Evolutionary conservation across 495 filamentous ascomycete species (phyloP), one percentile per base, ranked within the genome.

Genomic region (Aspergillus baeticus): DNA sequence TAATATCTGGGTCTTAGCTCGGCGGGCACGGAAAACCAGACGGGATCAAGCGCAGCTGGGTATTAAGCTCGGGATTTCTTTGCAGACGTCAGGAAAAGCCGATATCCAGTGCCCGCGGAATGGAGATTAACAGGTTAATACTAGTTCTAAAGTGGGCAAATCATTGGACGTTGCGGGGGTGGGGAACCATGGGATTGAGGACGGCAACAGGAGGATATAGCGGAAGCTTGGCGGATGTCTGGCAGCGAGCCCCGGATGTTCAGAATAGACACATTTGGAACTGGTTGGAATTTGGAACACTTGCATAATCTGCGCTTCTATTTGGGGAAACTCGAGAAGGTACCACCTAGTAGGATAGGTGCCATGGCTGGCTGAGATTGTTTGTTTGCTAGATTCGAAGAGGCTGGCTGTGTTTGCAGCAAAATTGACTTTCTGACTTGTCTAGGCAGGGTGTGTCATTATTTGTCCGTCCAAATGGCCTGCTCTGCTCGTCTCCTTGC

Each of bases 91-190:
- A 17, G 41, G 31, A 56, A 51, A 45, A 60, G 58, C 58, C 58
- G 58, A 60, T 11, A 4, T 38, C 15, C 31, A 60, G 34, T 55
- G 39, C 58, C 58, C 29, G 57, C 51, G 57, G 57, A 43, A 60
- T 34, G 57, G 57, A 60, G 14, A 35, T 60, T 60, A 55, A 17
- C 23, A 59, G 44, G 7, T 13, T 13, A 13, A 23, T 45, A n/a
- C 42, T n/a, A n/a, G n/a, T n/a, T n/a, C 20, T 45, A 15, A 5
- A 44, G 15, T 8, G 31, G 44, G 18, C 22, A 34, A 50, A 21
- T 10, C n/a, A 15, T 11, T 35, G 18, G 29, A 29, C 4, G 26
- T 29, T 29, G 26, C 8, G 26, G 26, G n/a, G 26, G 26, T 29
- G 26, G 26, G 26, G n/a, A 34, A 22, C 36, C 34, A 43, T n/a